Conservation (phyloP, 2,329 filamentous ascomycete genomes). For the Chaetothyriales sp. region DNA sequence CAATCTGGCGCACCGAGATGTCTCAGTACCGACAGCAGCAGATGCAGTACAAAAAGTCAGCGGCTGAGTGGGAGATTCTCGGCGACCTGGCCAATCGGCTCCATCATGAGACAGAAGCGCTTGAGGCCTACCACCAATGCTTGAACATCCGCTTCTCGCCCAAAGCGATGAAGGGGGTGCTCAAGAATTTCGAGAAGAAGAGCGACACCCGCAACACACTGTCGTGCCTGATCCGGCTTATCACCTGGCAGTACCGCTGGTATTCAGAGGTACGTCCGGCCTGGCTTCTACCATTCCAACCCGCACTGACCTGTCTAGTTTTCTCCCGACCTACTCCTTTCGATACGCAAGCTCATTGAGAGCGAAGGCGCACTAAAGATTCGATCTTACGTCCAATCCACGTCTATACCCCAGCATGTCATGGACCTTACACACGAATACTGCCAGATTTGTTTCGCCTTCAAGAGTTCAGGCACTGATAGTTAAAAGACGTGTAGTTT, state of each 20-base stretch:
- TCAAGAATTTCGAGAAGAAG: conserved; percentile 62
- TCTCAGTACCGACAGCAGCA: conserved; percentile 87
- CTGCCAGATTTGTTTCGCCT: conserved; percentile 83
- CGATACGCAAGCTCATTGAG: conserved; percentile 85
- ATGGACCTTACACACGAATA: conserved; percentile 94
- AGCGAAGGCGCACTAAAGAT: conserved; percentile 97
- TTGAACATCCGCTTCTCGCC: conserved; percentile 80
- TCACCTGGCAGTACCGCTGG: conserved; percentile 98
- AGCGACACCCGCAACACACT: conserved; percentile 72
- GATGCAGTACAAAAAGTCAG: conserved; percentile 89
- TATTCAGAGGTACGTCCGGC: conserved; percentile 64
- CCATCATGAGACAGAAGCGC: conserved; percentile 79
- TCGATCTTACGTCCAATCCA: conserved; percentile 91
- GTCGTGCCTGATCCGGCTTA: conserved; percentile 72
- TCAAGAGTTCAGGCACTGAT: conserved; percentile 86
- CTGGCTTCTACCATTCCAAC: not conserved
- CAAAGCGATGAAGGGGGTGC: conserved; percentile 74
- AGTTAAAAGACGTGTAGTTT: conserved; percentile 38
- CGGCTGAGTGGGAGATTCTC: conserved; percentile 96
- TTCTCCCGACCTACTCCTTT: conserved; percentile 75
- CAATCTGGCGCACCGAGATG: conserved; percentile 98
- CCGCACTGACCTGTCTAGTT: conserved; percentile 42
- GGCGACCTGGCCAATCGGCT: conserved; percentile 83
- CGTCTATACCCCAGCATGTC: conserved; percentile 81
- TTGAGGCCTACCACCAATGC: conserved; percentile 86